Evolutionary conservation across 768 basidiomycete species (phyloP).

Genomic region (Auricularia sp.): DNA sequence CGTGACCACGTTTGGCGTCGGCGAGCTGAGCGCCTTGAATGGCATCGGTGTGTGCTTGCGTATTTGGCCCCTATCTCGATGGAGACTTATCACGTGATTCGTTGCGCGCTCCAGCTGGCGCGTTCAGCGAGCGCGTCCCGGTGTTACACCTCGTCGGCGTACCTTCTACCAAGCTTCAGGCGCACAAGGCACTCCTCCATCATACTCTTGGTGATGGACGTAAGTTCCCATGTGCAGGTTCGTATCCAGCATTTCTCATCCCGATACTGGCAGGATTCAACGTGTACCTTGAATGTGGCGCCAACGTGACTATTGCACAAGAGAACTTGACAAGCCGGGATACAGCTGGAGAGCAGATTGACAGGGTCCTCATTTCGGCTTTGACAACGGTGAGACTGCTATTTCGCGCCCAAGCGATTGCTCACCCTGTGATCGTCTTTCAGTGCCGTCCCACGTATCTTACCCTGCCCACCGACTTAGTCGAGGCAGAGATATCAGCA

Average conservation of each 20-base stretch:
- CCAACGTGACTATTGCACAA: constrained; percentile 65
- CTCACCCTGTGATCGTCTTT: neutral
- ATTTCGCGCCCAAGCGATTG: neutral
- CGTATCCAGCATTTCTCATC: neutral
- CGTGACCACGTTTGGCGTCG: constrained; percentile 65
- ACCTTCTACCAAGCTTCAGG: constrained; percentile 66
- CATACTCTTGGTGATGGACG: constrained; percentile 82
- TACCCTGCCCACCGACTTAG: constrained; percentile 75
- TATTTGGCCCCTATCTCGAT: constrained; percentile 61
- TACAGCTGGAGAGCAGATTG: constrained; percentile 60
- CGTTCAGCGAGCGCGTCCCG: constrained; percentile 82
- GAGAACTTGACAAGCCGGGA: constrained; percentile 43
- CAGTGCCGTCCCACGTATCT: constrained; percentile 84
- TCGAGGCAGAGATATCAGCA: constrained; percentile 53
- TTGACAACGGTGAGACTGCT: constrained; percentile 36
- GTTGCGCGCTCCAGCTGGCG: constrained; percentile 11
- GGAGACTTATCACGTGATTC: neutral
- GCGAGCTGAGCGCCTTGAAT: neutral
- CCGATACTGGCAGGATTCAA: constrained; percentile 42
- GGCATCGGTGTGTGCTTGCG: constrained; percentile 83
- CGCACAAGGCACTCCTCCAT: constrained; percentile 64
- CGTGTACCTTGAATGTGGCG: constrained; percentile 65
- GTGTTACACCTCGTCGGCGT: constrained; percentile 81
- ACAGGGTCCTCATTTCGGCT: constrained; percentile 64
- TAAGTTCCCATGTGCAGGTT: neutral